These are phyloP conservation scores for Ophiobolus disseminans DNA, from an alignment of 2,329 filamentous ascomycete species.

Conservation along the genomic window DNA sequence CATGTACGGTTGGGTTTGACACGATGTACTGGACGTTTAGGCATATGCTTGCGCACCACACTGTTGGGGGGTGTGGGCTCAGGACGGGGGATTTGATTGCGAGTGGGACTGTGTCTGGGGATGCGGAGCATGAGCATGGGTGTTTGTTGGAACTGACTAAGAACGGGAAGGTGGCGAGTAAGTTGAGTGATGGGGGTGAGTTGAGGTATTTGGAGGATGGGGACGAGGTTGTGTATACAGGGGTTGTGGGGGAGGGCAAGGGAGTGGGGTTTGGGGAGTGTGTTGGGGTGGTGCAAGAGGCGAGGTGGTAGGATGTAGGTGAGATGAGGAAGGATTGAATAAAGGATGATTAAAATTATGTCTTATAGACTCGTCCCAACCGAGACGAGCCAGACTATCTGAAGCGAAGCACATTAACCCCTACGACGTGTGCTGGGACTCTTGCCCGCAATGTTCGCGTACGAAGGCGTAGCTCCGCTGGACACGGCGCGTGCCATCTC, in stretches of 20 bases:
- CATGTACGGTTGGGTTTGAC: slow-evolving; percentile 43
- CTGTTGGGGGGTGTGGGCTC: slow-evolving; percentile 52
- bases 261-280: slow-evolving; percentile 53
- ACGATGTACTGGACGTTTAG: slow-evolving; percentile 57
- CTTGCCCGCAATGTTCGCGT: slow-evolving; percentile 52
- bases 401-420: slow-evolving; percentile 52
- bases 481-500: slow-evolving; percentile 43
- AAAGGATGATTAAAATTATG: too few species aligned
- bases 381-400: not conserved
- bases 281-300: slow-evolving; percentile 44
- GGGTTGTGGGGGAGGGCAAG: slow-evolving; percentile 41
- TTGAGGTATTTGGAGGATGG: slow-evolving; percentile 52
- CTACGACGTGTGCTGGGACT: slow-evolving; percentile 64
- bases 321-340: too few species aligned
- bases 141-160: slow-evolving; percentile 53
- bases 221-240: slow-evolving; percentile 49
- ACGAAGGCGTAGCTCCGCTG: slow-evolving; percentile 40
- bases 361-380: not conserved
- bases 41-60: slow-evolving; percentile 55
- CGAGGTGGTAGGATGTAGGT: slow-evolving; percentile 7
- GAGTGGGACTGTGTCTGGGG: slow-evolving; percentile 54
- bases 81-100: slow-evolving; percentile 54
- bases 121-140: slow-evolving; percentile 47
- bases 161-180: slow-evolving; percentile 42
- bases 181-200: slow-evolving; percentile 38